phyloP scores from a whole-genome alignment of 129 eudicot genomes.

The Ambrosia trifida region DNA sequence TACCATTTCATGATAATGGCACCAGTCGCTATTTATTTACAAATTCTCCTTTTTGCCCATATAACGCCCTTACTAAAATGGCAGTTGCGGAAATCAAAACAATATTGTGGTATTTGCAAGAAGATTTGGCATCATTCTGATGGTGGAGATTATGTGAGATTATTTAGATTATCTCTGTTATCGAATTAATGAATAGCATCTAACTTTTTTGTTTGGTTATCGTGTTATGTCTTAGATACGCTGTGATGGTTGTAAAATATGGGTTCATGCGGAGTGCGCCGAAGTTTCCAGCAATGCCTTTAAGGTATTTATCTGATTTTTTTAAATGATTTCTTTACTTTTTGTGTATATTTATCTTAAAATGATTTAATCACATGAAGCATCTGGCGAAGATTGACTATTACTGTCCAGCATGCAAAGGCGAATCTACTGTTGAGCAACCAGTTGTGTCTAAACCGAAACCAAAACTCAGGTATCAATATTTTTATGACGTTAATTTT shows the following conservation, averaged over 20 bases:
- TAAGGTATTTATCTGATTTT: constrained; percentile 55
- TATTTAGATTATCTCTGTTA: constrained; percentile 4
- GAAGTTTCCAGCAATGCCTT: constrained; percentile 51
- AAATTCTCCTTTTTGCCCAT: background rate
- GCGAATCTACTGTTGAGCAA: constrained; percentile 32
- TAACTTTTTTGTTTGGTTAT: constrained; percentile 9
- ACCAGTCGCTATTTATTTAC: background rate
- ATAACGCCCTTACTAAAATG: constrained; percentile 8
- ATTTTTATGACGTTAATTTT: background rate
- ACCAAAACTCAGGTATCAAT: constrained; percentile 47
- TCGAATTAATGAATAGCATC: background rate
- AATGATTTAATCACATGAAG: constrained; percentile 38
- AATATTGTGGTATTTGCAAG: constrained; percentile 89
- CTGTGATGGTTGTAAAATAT: constrained; percentile 97
- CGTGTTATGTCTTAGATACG: constrained; percentile 53
- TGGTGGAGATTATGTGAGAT: constrained; percentile 90
- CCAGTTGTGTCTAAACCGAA: constrained; percentile 26
- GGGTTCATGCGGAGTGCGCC: constrained; percentile 96
- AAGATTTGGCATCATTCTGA: constrained; percentile 98
- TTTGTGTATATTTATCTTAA: constrained; percentile 11
- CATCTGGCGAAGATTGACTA: constrained; percentile 58
- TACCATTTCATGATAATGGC: constrained; percentile 1
- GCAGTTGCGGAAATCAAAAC: constrained; percentile 80
- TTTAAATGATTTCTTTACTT: constrained; percentile 1
- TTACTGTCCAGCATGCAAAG: constrained; percentile 85